Percentiles rank a stretch among this genome's conserved stretches.
These are phyloP conservation scores for Penicillium concentricum DNA, from an alignment of 2,329 filamentous ascomycete species.

Conservation along the genomic window DNA sequence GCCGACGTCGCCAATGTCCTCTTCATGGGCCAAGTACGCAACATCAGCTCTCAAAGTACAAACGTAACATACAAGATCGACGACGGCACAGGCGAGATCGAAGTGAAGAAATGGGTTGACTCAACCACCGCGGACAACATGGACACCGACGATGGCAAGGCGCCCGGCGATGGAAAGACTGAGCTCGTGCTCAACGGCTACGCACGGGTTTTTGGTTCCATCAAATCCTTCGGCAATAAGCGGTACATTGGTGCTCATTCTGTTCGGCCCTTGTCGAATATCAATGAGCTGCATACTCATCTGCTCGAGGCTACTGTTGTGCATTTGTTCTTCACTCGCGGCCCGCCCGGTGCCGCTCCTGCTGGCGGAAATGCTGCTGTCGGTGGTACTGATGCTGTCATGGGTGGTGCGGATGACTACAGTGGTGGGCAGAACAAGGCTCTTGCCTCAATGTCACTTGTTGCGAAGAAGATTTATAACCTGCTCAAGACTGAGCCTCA, in stretches of 20 bases:
- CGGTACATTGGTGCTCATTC: conserved; percentile 76
- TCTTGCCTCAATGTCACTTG: conserved; percentile 51
- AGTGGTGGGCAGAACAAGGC: conserved; percentile 29
- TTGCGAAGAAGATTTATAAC: conserved; percentile 69
- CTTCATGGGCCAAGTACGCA: conserved; percentile 86
- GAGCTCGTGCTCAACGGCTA: conserved; percentile 72
- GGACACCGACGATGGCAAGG: conserved; percentile 44
- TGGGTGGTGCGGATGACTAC: conserved; percentile 37
- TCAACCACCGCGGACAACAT: conserved; percentile 47
- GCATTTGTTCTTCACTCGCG: conserved; percentile 78
- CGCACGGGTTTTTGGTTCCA: conserved; percentile 79
- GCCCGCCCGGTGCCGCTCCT: conserved; percentile 52
- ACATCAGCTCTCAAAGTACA: conserved; percentile 80
- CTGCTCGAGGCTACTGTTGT: conserved; percentile 85
- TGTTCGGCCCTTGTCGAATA: conserved; percentile 75
- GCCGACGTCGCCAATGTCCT: conserved; percentile 72
- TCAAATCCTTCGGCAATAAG: conserved; percentile 83
- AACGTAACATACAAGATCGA: conserved; percentile 92
- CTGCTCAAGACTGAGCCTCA: conserved; percentile 66
- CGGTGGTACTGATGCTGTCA: conserved; percentile 38
- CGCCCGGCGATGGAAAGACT: conserved; percentile 48
- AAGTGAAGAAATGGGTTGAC: conserved; percentile 59
- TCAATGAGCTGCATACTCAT: conserved; percentile 92
- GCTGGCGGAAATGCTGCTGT: conserved; percentile 48
- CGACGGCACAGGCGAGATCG: conserved; percentile 88